These are phyloP conservation scores for Actinomortierella wolfii DNA, from an alignment of 371 early-diverging fungal species.

Conservation along the genomic window DNA sequence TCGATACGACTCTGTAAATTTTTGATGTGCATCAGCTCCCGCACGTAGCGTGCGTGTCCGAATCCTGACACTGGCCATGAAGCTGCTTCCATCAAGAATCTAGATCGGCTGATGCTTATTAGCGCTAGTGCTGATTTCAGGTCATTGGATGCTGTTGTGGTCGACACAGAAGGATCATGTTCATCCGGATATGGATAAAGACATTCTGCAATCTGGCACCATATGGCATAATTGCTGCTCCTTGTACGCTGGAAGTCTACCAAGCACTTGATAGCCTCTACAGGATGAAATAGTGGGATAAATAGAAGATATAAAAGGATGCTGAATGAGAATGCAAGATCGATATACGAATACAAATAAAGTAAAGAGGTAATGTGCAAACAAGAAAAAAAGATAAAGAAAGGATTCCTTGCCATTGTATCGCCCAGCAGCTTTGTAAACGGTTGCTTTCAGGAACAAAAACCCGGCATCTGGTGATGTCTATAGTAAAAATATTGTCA, in stretches of 20 bases:
- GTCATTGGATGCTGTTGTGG: too few relatives aligned
- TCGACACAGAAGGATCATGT: too few relatives aligned
- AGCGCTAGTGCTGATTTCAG: background rate
- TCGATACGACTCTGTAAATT: too few relatives aligned
- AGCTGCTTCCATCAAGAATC: too few relatives aligned
- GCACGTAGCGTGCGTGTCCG: too few relatives aligned
- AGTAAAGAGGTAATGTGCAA: too few relatives aligned
- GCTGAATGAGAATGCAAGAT: background rate
- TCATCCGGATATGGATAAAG: slow-evolving; percentile 9
- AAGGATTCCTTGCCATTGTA: slow-evolving; percentile 17
- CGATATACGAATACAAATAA: too few relatives aligned
- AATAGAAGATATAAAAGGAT: background rate
- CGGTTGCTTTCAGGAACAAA: slow-evolving; percentile 34
- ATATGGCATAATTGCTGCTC: slow-evolving; percentile 40
- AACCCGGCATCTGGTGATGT: slow-evolving; percentile 23
- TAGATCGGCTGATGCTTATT: background rate
- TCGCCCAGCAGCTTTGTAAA: slow-evolving; percentile 17
- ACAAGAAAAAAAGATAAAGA: background rate
- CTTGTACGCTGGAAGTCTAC: slow-evolving; percentile 31
- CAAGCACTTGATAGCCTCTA: slow-evolving; percentile 22
- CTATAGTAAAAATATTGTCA: slow-evolving; percentile 6
- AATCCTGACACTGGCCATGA: too few relatives aligned
- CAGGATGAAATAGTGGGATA: background rate
- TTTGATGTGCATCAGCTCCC: too few relatives aligned
- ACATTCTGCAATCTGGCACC: slow-evolving; percentile 23